Conservation (phyloP, 2,329 filamentous ascomycete species). For the Aureobasidium uvarum region DNA sequence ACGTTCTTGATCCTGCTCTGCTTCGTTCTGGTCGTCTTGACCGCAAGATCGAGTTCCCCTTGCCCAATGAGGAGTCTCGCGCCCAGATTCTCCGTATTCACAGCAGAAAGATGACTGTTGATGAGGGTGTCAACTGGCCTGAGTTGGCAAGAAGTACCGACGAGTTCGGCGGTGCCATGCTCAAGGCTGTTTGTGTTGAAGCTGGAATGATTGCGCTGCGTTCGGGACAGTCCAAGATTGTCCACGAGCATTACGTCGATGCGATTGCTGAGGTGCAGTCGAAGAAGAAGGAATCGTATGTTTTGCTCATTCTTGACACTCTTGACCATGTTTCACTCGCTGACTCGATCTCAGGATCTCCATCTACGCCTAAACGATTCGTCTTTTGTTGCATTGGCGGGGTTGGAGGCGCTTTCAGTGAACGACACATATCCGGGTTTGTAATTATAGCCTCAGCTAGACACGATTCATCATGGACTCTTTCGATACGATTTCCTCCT, state of each 20-base stretch:
- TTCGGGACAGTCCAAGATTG: conserved; percentile 92
- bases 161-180: conserved; percentile 95
- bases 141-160: conserved; percentile 95
- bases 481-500: conserved; percentile 12
- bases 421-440: conserved; percentile 20
- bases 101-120: conserved; percentile 96
- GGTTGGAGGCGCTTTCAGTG: conserved; percentile 22
- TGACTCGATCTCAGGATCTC: conserved; percentile 25
- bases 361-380: conserved; percentile 28
- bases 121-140: conserved; percentile 89
- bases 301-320: neutral
- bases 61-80: conserved; percentile 95
- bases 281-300: conserved; percentile 76
- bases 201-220: conserved; percentile 98
- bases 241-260: conserved; percentile 98
- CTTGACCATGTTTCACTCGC: neutral
- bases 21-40: conserved; percentile 90
- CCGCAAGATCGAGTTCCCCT: conserved; percentile 96
- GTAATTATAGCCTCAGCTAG: conserved; percentile 27
- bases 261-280: conserved; percentile 94
- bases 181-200: conserved; percentile 98
- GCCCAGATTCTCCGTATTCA: conserved; percentile 98
- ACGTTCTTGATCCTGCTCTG: conserved; percentile 87
- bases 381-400: conserved; percentile 22
- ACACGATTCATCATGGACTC: conserved; percentile 25